Base-by-base conservation (phyloP, 768 basidiomycete genomes). In the Mycena haematopus region DNA sequence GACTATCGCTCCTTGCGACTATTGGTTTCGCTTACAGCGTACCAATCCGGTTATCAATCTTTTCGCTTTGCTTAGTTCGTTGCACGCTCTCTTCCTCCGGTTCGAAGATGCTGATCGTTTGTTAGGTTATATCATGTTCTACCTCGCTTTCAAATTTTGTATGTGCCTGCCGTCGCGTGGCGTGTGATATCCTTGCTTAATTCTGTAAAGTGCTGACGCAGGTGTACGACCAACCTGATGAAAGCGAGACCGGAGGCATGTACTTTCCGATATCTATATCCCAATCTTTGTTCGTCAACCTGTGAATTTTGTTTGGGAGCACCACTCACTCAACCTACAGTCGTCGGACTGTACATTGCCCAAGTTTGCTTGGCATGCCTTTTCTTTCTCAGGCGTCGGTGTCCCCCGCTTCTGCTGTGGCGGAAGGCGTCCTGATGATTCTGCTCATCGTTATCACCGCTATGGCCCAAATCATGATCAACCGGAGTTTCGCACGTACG, bases 311-410 rank as follows among this genome's bases (percentile, higher is more conserved):
- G 10, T 74, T 74, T 61, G 24, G 46, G 71, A 65, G 74, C 33
- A 11, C 31, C 49, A 47, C 52, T 56, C 5, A 56, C 8, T 7
- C 51, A 19, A 21, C 11, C 5, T 49, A 19, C 69, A 87, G 76
- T 90, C 68, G 84, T 87, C 29, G 89, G 88, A 0, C 78, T 92
- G 49, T 92, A 92, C 71, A 87, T 91, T 68, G 84, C 88, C 68
- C 85, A 90, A 69, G 74, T 90, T 31, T 87, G 85, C 66, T 75
- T 91, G 19, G 79, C 82, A 7, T 87, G 85, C 19, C 77, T 91
- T 11, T 89, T 91, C 77, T 90, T 92, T 81, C 74, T 92, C 57
- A 82, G 58, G 72, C 75, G 2, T 68, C 76, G 62, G 65, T 77
- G 25, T 74, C 79, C 11, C 71, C 73, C n/a, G 65, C 60, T 17